phyloP scores from a whole-genome alignment of 129 eudicot genomes.

The carrot (Daucus carota) region DH1_v3.0 NC_030389.2:44598501-44599000 shows the following conservation, averaged over 20 bases:
- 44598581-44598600: no score
- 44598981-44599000: no score
- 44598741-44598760: neutral
- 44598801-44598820: neutral
- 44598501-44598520: no score
- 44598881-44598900: no score
- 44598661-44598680: neutral
- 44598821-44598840: neutral
- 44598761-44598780: neutral
- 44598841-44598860: neutral
- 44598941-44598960: no score
- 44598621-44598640: neutral
- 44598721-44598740: neutral
- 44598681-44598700: constrained; percentile 4
- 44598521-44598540: no score
- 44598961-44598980: no score
- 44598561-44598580: no score
- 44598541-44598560: no score
- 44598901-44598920: no score
- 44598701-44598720: neutral
- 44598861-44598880: no score
- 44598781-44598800: neutral
- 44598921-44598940: no score
- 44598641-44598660: neutral
- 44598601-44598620: neutral